Percentiles rank a stretch among this genome's conserved stretches.
Evolutionary conservation across 2,329 filamentous ascomycete species (phyloP).

Genomic region (Pseudogymnoascus sp.): DNA sequence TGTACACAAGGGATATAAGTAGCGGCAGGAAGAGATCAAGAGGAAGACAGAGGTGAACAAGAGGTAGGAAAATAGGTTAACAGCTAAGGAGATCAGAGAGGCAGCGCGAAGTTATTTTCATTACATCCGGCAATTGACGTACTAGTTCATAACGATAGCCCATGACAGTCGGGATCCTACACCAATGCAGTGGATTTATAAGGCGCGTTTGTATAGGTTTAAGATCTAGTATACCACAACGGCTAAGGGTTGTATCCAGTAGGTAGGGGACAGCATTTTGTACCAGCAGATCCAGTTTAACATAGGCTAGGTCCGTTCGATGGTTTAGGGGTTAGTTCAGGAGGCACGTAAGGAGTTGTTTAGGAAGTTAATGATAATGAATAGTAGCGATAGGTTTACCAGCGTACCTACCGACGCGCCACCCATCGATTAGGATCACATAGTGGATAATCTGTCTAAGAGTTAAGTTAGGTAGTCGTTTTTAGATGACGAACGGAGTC

Average conservation of each 20-base stretch:
- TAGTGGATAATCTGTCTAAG: conserved; percentile 2
- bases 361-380: conserved; percentile 15
- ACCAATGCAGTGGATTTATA: conserved; percentile 16
- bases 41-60: not conserved
- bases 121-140: no score
- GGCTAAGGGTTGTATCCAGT: conserved; percentile 11
- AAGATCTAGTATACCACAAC: conserved; percentile 18
- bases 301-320: conserved; percentile 9
- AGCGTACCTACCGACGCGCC: not conserved
- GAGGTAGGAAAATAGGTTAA: not conserved
- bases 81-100: not conserved
- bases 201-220: conserved; percentile 14
- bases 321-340: conserved; percentile 13
- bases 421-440: conserved; percentile 12
- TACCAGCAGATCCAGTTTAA: conserved; percentile 7
- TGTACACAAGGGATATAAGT: not conserved
- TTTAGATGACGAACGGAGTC: not conserved
- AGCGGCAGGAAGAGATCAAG: not conserved
- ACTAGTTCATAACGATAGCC: not conserved
- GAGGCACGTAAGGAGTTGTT: conserved; percentile 10
- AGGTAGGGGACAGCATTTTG: conserved; percentile 1
- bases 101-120: conserved; percentile 7
- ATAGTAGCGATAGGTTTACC: not conserved
- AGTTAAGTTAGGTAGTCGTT: not conserved
- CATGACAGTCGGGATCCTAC: conserved; percentile 7